These are phyloP conservation scores for Nicotiana rustica DNA, from an alignment of 305 asterid genomes.

Conservation along the genomic window DNA sequence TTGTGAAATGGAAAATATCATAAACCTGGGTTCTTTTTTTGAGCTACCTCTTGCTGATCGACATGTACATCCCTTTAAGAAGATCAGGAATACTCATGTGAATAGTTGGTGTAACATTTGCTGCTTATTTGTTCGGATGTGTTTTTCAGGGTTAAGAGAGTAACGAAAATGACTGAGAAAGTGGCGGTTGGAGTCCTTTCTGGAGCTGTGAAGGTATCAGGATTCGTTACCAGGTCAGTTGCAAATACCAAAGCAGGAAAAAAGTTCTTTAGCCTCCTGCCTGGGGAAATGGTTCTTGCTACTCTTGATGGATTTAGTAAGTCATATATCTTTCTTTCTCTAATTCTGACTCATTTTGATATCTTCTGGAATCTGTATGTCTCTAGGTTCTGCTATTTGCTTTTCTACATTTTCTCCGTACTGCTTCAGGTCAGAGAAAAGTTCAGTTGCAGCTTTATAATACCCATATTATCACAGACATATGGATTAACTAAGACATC, in stretches of 20 bases:
- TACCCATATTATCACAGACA: background rate
- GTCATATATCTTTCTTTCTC: constrained; percentile 41
- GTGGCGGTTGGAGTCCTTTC: constrained; percentile 88
- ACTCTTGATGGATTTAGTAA: constrained; percentile 96
- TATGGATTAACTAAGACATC: background rate
- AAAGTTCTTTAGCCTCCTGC: constrained; percentile 78
- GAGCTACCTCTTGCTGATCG: background rate
- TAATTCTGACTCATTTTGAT: constrained; percentile 2
- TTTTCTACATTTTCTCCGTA: background rate
- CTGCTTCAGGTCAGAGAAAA: background rate
- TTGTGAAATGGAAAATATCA: background rate
- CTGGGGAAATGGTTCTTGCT: constrained; percentile 92
- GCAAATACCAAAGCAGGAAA: constrained; percentile 88
- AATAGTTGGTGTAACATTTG: background rate
- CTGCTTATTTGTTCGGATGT: constrained; percentile 22
- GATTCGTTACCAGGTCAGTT: constrained; percentile 68
- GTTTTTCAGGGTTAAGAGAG: constrained; percentile 75
- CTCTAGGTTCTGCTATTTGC: background rate
- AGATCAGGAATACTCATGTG: background rate
- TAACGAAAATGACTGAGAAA: constrained; percentile 87
- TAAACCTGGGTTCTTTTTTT: background rate
- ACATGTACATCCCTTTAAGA: background rate
- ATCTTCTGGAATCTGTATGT: constrained; percentile 15
- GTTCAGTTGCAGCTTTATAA: background rate
- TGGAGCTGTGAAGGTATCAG: constrained; percentile 92